Evolutionary conservation across 306 rosid genomes (phyloP), one percentile per base, ranked within the genome.

Genomic region (Fragaria ananassa): DNA sequence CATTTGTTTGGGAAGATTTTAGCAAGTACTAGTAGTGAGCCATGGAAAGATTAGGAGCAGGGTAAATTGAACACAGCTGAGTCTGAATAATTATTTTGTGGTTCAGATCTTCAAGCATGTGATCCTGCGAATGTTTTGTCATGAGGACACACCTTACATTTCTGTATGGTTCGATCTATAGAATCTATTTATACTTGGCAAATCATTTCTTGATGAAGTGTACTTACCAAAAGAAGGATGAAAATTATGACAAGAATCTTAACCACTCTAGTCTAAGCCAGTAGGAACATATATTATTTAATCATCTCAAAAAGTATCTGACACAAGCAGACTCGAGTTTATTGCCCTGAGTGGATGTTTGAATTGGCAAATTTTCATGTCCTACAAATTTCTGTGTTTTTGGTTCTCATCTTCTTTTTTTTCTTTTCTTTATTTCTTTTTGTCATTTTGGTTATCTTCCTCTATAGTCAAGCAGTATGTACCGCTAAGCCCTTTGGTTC

Each of bases 61-160:
- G 34, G 74, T 46, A 25, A 25, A 15, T 69, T 70, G 57, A 15
- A 50, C 46, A 50, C 11, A 45, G 75, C 63, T 71, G 63, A 49
- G 75, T 12, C 41, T 70, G 42, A 49, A 49, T 50, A 50, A 46
- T 47, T 15, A 10, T 34, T 50, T 71, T 29, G 62, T 49, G 45
- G 75, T 34, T 70, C 75, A 49, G 75, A 71, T 62, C 63, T 31
- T 71, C 8, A 69, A 21, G 27, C 5, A 58, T 58, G 35, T 58
- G 37, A 21, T 6, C 29, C 29, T 19, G 61, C n/a, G 12, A n/a
- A 27, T 54, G 10, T 18, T 54, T n/a, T 54, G 61, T 21, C 61
- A n/a, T 7, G 5, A 54, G 27, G 23, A n/a, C 29, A 54, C 60
- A 19, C 23, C 23, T 7, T 54, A 54, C 27, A 21, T 54, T 6